These are phyloP conservation scores for Wallemia ichthyophaga DNA, from an alignment of 1,284 basidiomycete genomes.

Conservation along the genomic window DNA sequence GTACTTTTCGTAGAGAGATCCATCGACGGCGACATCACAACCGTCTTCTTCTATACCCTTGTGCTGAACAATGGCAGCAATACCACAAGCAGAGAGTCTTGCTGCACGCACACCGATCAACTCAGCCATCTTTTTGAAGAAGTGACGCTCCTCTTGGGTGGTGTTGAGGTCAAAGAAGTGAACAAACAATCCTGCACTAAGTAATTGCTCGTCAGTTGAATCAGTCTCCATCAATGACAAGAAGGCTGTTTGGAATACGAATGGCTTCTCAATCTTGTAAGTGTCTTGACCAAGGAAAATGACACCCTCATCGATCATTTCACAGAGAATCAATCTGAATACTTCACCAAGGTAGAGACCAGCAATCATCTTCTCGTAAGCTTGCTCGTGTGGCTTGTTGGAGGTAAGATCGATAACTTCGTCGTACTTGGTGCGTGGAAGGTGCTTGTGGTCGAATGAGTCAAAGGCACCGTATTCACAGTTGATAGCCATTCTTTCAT, in stretches of 20 bases:
- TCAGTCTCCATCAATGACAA: conserved; percentile 89
- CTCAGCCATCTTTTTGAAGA: conserved; percentile 70
- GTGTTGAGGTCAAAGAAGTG: conserved; percentile 87
- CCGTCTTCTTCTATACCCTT: conserved; percentile 69
- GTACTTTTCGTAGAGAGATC: conserved; percentile 90
- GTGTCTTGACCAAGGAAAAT: conserved; percentile 94
- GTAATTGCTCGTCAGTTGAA: conserved; percentile 86
- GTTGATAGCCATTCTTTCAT: conserved; percentile 77
- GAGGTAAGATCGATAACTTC: conserved; percentile 67
- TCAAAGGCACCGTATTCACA: conserved; percentile 94
- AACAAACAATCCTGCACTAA: conserved; percentile 81
- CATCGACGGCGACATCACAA: conserved; percentile 68
- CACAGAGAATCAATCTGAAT: conserved; percentile 68
- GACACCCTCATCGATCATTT: conserved; percentile 84
- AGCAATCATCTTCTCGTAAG: conserved; percentile 82
- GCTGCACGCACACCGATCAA: conserved; percentile 72
- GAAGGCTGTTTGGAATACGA: conserved; percentile 86
- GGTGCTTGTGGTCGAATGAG: conserved; percentile 56
- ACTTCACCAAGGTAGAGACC: conserved; percentile 93
- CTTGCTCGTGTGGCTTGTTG: conserved; percentile 88
- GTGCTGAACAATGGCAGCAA: conserved; percentile 74
- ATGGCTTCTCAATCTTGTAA: conserved; percentile 80
- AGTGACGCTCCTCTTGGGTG: conserved; percentile 70
- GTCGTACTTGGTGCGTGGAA: conserved; percentile 71
- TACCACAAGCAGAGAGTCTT: conserved; percentile 63